Percentiles rank a stretch among this genome's conserved stretches.
phyloP scores from a whole-genome alignment of 2,329 filamentous ascomycete species.

The Pseudogymnoascus sp. region DNA sequence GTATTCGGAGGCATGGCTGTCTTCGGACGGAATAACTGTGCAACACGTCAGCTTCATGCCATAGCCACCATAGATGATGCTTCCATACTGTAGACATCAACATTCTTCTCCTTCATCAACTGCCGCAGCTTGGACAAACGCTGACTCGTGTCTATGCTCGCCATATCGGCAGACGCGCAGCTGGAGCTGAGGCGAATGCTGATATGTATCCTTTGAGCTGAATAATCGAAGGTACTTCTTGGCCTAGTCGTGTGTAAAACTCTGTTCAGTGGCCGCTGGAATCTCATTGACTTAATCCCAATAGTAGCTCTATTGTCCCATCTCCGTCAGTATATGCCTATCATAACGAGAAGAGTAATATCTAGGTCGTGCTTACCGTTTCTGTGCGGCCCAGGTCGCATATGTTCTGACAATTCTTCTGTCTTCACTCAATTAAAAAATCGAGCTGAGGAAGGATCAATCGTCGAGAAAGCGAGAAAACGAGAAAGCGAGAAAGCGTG shows the following conservation, averaged over 20 bases:
- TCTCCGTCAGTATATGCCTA: background rate
- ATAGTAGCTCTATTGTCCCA: background rate
- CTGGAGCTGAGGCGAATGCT: conserved; percentile 11
- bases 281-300: conserved; percentile 21
- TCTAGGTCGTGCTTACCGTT: background rate
- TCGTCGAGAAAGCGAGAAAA: background rate
- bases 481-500: background rate
- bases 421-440: background rate
- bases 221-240: background rate
- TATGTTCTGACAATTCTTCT: background rate
- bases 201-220: conserved; percentile 10
- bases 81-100: conserved; percentile 83
- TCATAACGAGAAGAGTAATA: background rate
- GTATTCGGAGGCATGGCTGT: conserved; percentile 96
- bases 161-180: conserved; percentile 48
- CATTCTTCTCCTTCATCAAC: conserved; percentile 77
- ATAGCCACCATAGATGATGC: conserved; percentile 19
- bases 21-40: conserved; percentile 88
- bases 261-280: conserved; percentile 18
- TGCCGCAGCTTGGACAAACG: conserved; percentile 70
- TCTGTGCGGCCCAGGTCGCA: conserved; percentile 4
- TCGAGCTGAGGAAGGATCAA: background rate
- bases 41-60: conserved; percentile 27
- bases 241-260: conserved; percentile 12
- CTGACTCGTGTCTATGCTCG: conserved; percentile 67